Base-by-base conservation (phyloP, 2,329 filamentous ascomycete genomes). In the Dactylellina leptospora region DNA sequence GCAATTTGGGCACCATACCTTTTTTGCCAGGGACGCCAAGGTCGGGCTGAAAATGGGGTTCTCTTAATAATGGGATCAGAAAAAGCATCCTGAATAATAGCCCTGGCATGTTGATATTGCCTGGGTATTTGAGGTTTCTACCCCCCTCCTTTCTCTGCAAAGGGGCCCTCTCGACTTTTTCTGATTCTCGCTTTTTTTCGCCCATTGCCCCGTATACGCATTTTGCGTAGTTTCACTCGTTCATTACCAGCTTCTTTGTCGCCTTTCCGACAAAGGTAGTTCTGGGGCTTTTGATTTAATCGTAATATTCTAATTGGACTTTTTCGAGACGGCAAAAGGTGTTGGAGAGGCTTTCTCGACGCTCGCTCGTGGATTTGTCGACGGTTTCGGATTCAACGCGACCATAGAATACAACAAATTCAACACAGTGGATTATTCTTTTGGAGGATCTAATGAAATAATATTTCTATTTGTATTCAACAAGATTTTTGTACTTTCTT, bases 201-300 rank as follows among this genome's bases (percentile, higher is more conserved):
- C 50, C 58, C 51, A 63, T 59, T 53, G 58, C 66, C 58, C 66
- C 45, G 27, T 71, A 71, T 71, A 71, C 66, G 66, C 66, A 30
- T 10, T 71, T 70, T 71, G 66, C 66, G 66, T 71, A 71, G 66
- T 71, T 53, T 63, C 66, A 71, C 66, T 71, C 66, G 66, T 71
- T 71, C 66, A 71, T 62, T 53, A 45, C 18, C 36, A 59, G 40
- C 42, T 10, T 50, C 51, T 38, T 71, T 23, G 58, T 71, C 45
- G 48, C 58, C 64, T 63, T 44, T 56, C 40, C 38, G 66, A 58
- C 66, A 51, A 40, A 45, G 33, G 25, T n/a, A 45, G 42, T 58
- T 62, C 48, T 25, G 50, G 66, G 66, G 51, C 30, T 28, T 62
- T 63, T 28, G 42, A 55, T 38, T 63, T 63, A 53, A 62, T 71